Base-by-base conservation (phyloP, 192 early-diverging fungal genomes). In the Umbelopsis sp. region DNA sequence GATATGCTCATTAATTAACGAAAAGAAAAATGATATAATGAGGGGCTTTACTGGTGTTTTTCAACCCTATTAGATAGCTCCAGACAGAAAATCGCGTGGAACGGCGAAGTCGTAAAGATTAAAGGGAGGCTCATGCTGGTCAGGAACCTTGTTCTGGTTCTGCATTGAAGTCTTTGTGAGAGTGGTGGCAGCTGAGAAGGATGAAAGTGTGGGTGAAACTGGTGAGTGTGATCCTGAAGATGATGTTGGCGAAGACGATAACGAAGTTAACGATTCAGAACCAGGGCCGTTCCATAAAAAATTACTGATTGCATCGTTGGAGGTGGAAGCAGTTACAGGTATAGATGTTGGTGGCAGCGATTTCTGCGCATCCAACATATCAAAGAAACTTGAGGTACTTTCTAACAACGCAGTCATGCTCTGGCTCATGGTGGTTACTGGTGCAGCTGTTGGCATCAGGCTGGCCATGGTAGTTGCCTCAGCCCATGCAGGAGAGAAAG, bases 281-380 rank as follows among this genome's bases (percentile, higher is more conserved):
- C 55, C 30, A 61, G 12, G 55, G 55, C 55, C 55, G 30, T 61
- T 61, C 55, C 55, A 61, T 61, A 61, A 61, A 61, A 61, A 61
- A 61, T 61, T 61, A 35, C 8, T 30, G 27, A 61, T 30, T 3
- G 55, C 55, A 35, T 61, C 55, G 33, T 25, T 16, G 16, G 55
- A 6, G 4, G 55, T 61, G 11, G 55, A 27, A 2, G 55, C 2
- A 2, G 25, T 35, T 15, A 35, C 15, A 61, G 55, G 55, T 8
- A 61, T 35, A 13, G 55, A 22, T 15, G 55, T 61, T 13, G 55
- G 55, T 4, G 55, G 55, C 18, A 61, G 25, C 0, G 25, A 35
- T n/a, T 61, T 61, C 18, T 61, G 55, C 1, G 55, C 55, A 15
- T 61, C 55, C 25, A 61, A 35, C 55, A 61, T 61, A 3, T 61